Percentiles rank a stretch among this genome's conserved stretches.
Evolutionary conservation across 2,329 filamentous ascomycete genomes (phyloP).

Genomic region (Helotiales sp.): DNA sequence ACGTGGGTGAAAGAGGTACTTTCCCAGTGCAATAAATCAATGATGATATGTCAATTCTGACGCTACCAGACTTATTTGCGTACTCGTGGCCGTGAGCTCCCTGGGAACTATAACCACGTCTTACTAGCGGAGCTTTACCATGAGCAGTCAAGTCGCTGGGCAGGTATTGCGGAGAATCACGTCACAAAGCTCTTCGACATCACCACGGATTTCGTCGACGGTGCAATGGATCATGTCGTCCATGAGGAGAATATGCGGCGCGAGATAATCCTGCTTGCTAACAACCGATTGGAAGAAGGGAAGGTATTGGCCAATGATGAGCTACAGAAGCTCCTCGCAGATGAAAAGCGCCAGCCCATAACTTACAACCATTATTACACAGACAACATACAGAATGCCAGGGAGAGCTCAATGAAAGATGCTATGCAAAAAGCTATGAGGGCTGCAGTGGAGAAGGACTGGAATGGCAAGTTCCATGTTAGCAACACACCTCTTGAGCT

Average conservation of each 20-base stretch:
- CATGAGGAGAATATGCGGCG: constrained; percentile 16
- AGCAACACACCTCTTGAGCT: constrained; percentile 21
- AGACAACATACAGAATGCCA: constrained; percentile 37
- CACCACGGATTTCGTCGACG: constrained; percentile 25
- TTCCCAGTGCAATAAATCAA: no score
- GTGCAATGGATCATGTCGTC: constrained; percentile 19
- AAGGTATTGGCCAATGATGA: constrained; percentile 19
- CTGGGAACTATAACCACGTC: constrained; percentile 43
- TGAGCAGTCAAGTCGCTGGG: constrained; percentile 42
- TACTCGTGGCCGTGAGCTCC: constrained; percentile 34
- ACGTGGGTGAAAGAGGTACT: background rate
- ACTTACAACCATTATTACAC: constrained; percentile 44
- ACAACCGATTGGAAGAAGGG: constrained; percentile 16
- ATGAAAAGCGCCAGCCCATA: constrained; percentile 36
- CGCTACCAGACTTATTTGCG: background rate
- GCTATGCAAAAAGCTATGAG: constrained; percentile 4
- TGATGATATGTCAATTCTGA: background rate
- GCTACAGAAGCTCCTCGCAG: constrained; percentile 34
- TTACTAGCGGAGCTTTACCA: constrained; percentile 45
- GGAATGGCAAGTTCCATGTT: constrained; percentile 25
- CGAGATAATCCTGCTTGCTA: constrained; percentile 14
- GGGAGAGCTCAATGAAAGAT: constrained; percentile 6
- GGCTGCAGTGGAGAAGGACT: constrained; percentile 19
- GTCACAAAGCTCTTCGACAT: constrained; percentile 21
- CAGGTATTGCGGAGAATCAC: constrained; percentile 29